Evolutionary conservation across 2,329 filamentous ascomycete species (phyloP).

Genomic region (Ophiocordyceps robertsii): DNA sequence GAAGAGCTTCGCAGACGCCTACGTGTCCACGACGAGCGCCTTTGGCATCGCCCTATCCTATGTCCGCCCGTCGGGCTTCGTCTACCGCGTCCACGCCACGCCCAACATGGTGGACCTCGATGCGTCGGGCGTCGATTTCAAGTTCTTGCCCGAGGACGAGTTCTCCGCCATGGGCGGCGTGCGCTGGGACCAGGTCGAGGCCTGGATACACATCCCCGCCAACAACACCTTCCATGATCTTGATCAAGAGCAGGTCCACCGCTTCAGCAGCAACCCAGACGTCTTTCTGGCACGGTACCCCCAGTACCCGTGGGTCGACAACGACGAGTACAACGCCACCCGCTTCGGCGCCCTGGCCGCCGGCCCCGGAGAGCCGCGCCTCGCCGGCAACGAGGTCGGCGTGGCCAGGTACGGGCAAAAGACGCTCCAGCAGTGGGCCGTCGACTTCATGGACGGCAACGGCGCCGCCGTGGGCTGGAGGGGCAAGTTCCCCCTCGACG

Average conservation of each 20-base stretch:
- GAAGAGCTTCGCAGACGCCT: neutral
- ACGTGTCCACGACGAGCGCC: neutral
- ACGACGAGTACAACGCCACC: neutral
- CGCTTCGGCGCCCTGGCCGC: too few species aligned
- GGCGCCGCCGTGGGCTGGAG: too few species aligned
- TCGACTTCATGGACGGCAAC: too few species aligned
- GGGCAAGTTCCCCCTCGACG: too few species aligned
- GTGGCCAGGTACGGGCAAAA: too few species aligned
- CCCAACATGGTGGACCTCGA: slow-evolving; percentile 1
- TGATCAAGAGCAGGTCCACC: neutral
- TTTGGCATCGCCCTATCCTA: neutral
- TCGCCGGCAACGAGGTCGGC: too few species aligned
- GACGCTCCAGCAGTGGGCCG: too few species aligned
- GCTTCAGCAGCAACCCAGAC: neutral
- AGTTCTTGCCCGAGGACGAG: neutral
- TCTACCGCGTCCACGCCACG: neutral
- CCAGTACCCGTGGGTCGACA: neutral
- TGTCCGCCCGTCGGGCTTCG: neutral
- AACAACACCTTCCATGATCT: neutral
- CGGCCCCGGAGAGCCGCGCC: too few species aligned
- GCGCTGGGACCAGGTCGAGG: neutral
- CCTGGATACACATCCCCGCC: neutral
- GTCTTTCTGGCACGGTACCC: neutral
- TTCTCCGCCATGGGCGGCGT: neutral
- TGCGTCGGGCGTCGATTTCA: neutral